Conservation (phyloP, 1,284 basidiomycete species). For the Trichosporon sp. region DNA sequence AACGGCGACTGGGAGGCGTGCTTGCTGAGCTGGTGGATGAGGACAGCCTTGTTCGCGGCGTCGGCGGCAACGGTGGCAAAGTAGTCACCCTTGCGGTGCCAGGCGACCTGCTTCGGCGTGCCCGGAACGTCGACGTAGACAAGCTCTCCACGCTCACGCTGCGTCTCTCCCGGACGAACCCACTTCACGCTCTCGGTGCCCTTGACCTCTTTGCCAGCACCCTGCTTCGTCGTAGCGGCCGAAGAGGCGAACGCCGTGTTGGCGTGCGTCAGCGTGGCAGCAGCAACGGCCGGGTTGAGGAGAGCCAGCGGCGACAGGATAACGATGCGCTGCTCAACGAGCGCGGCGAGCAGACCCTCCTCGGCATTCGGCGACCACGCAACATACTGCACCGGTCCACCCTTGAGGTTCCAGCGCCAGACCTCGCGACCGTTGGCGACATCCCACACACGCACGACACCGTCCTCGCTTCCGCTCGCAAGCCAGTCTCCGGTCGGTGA, state of each 20-base stretch:
- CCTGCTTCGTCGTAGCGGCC: constrained; percentile 45
- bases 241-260: constrained; percentile 46
- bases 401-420: constrained; percentile 76
- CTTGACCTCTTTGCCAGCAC: constrained; percentile 30
- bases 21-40: constrained; percentile 86
- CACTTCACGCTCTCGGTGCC: constrained; percentile 51
- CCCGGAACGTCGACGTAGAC: constrained; percentile 59
- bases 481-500: constrained; percentile 90
- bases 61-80: constrained; percentile 69
- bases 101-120: constrained; percentile 74
- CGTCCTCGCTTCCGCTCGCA: constrained; percentile 85
- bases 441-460: constrained; percentile 86
- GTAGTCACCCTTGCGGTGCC: constrained; percentile 96
- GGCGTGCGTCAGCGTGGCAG: constrained; percentile 56
- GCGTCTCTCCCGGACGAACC: constrained; percentile 50
- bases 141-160: constrained; percentile 53
- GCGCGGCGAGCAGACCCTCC: constrained; percentile 49
- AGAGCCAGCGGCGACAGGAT: constrained; percentile 75
- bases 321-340: constrained; percentile 59
- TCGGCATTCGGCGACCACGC: constrained; percentile 92
- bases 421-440: constrained; percentile 85
- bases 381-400: constrained; percentile 69
- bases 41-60: constrained; percentile 43
- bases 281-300: constrained; percentile 58
- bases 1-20: constrained; percentile 97